Conservation (phyloP, 1,284 basidiomycete genomes). For the Boletus semigastroideus region DNA sequence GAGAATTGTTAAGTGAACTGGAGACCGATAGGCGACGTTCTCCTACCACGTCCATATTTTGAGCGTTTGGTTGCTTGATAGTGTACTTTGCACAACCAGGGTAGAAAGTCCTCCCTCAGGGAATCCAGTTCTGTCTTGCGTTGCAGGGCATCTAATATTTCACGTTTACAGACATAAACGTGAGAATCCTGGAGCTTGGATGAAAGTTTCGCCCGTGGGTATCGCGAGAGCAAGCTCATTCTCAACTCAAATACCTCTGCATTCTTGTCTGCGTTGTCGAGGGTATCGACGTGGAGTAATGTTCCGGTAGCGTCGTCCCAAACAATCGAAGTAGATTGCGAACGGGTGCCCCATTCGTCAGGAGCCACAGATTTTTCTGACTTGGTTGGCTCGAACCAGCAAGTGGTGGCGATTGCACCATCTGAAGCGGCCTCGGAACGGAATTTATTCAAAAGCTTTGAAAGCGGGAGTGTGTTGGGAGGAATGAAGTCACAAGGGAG, state of each 20-base stretch:
- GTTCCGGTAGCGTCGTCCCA: slow-evolving; percentile 68
- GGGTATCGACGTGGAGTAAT: slow-evolving; percentile 68
- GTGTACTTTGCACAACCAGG: slow-evolving; percentile 85
- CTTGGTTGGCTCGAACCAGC: slow-evolving; percentile 65
- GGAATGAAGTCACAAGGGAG: slow-evolving; percentile 90
- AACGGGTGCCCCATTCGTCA: slow-evolving; percentile 63
- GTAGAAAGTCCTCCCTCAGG: slow-evolving; percentile 83
- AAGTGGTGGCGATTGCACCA: slow-evolving; percentile 71
- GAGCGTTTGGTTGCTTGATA: slow-evolving; percentile 61
- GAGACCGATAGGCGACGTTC: not conserved
- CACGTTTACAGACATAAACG: slow-evolving; percentile 82
- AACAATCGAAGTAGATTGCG: slow-evolving; percentile 51
- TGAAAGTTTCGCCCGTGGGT: slow-evolving; percentile 72
- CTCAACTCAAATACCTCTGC: slow-evolving; percentile 70
- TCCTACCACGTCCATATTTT: slow-evolving; percentile 57
- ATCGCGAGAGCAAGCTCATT: slow-evolving; percentile 72
- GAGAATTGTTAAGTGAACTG: not conserved
- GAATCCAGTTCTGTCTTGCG: slow-evolving; percentile 73
- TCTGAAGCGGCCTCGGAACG: slow-evolving; percentile 65
- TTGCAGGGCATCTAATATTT: slow-evolving; percentile 72
- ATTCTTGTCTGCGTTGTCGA: slow-evolving; percentile 66
- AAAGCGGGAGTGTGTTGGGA: slow-evolving; percentile 69
- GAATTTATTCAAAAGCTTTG: slow-evolving; percentile 78
- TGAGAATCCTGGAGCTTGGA: slow-evolving; percentile 81
- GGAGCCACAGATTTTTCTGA: slow-evolving; percentile 55